Base-by-base conservation (phyloP, 805 yeast genomes). In the Starmerella geochares region DNA sequence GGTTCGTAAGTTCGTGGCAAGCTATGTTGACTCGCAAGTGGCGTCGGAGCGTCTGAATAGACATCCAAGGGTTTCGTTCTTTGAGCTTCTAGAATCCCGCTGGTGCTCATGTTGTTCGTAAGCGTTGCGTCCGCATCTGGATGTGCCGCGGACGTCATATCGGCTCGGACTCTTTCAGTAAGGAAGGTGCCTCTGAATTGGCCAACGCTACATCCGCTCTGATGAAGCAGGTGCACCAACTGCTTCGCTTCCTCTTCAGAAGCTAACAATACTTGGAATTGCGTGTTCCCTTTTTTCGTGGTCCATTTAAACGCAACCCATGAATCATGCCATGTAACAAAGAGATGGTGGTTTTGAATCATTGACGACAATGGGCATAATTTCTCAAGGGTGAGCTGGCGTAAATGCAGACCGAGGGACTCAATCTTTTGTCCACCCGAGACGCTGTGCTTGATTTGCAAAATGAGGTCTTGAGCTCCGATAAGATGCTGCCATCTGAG, bases 401-500 rank as follows among this genome's bases (percentile, higher is more conserved):
- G 46, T 5, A 31, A 16, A 14, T 19, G 19, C 3, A 52, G 33
- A 3, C 43, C 20, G 3, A 51, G 4, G 10, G 27, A 31, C 17
- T 41, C 19, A 14, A 37, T 16, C 3, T 17, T 21, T 4, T n/a
- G 11, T 6, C 25, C 24, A 20, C 19, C 16, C 16, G 7, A 3
- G 14, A 28, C 2, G 28, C 28, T 10, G 16, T 3, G 38, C 16
- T 13, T 35, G 23, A 28, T 19, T 6, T 36, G 9, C 14, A 49
- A 4, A 6, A 32, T 10, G 10, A 52, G 32, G 4, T 32, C 47
- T 13, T 51, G 39, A 14, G 41, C 23, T 9, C 48, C 46, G 29
- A 47, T 28, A 4, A 50, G 21, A 38, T 53, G 54, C 50, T 50
- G 48, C 56, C 56, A 53, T 7, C 49, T 24, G n/a, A 50, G 39